phyloP scores from a whole-genome alignment of 1,139 yeast genomes.

The Kodamaea sp. region DNA sequence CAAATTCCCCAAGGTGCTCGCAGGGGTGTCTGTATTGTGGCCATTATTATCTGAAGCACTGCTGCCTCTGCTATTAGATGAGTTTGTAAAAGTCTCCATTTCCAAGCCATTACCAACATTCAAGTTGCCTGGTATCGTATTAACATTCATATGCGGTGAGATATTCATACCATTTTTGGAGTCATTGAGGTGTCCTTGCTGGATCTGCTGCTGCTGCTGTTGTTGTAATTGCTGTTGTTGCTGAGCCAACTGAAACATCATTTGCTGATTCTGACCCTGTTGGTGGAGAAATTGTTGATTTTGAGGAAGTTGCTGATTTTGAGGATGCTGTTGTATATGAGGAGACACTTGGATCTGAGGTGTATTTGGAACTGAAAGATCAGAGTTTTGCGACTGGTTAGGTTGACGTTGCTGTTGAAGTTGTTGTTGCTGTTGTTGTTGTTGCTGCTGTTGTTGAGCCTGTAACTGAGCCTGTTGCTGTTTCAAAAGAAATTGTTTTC shows the following conservation, averaged over 20 bases:
- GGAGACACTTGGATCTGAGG: neutral
- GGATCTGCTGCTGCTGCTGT: slow-evolving; percentile 5
- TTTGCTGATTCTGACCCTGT: slow-evolving; percentile 5
- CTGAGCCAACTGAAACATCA: slow-evolving; percentile 2
- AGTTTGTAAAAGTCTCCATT: neutral
- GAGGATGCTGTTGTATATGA: neutral
- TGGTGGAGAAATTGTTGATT: slow-evolving; percentile 4
- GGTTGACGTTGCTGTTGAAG: slow-evolving; percentile 10
- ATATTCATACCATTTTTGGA: slow-evolving; percentile 1
- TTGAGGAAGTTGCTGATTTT: slow-evolving; percentile 1
- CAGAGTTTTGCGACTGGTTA: neutral
- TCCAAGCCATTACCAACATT: neutral
- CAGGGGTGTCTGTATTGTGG: slow-evolving; percentile 4
- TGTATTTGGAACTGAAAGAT: neutral
- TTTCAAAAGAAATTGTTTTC: slow-evolving; percentile 25
- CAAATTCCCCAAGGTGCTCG: slow-evolving; percentile 1
- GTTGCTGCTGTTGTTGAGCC: slow-evolving; percentile 9
- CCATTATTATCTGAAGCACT: slow-evolving; percentile 1
- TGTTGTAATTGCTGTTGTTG: slow-evolving; percentile 10
- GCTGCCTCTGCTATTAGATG: slow-evolving; percentile 6
- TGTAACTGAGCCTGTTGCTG: slow-evolving; percentile 18
- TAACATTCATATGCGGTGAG: slow-evolving; percentile 6
- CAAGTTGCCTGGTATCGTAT: slow-evolving; percentile 2
- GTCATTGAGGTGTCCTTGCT: slow-evolving; percentile 1
- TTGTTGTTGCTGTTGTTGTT: slow-evolving; percentile 8